Evolutionary conservation across 2,329 filamentous ascomycete species (phyloP).

Genomic region (Pseudogymnoascus sp.): DNA sequence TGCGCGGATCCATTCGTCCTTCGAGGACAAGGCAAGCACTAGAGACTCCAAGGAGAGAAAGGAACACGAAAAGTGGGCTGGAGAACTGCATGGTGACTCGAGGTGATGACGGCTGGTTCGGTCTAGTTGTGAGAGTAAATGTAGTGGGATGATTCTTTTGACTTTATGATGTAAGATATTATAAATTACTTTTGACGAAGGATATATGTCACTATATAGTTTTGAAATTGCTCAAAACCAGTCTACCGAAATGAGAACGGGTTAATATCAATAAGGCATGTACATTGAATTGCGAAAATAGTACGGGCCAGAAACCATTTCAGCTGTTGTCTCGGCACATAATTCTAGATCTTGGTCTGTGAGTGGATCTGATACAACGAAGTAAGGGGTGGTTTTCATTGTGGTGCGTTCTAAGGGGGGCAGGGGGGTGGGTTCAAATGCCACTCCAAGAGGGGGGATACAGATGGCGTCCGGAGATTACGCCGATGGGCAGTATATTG

Average conservation of each 20-base stretch:
- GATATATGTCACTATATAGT: not conserved
- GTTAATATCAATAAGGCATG: not conserved
- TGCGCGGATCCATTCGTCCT: not conserved
- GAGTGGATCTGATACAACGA: not conserved
- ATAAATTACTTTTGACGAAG: not conserved
- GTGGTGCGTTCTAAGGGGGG: not conserved
- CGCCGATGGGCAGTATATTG: not conserved
- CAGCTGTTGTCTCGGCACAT: not conserved
- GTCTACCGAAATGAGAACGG: not conserved
- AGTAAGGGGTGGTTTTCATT: not conserved
- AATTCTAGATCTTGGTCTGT: not conserved
- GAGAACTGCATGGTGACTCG: constrained; percentile 1
- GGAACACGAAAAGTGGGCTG: not conserved
- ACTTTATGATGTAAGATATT: not conserved
- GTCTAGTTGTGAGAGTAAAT: not conserved
- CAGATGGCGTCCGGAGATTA: not conserved
- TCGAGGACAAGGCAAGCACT: not conserved
- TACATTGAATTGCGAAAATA: not conserved
- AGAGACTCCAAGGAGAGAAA: not conserved
- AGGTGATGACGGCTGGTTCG: not conserved
- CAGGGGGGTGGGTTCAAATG: not conserved
- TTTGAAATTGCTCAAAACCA: not conserved
- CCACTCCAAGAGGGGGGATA: not conserved
- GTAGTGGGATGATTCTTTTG: not conserved
- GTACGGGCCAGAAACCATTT: not conserved